These are phyloP conservation scores for Tetragonia tetragonoides DNA, from an alignment of 148 eudicot genomes.

Conservation along the genomic window DNA sequence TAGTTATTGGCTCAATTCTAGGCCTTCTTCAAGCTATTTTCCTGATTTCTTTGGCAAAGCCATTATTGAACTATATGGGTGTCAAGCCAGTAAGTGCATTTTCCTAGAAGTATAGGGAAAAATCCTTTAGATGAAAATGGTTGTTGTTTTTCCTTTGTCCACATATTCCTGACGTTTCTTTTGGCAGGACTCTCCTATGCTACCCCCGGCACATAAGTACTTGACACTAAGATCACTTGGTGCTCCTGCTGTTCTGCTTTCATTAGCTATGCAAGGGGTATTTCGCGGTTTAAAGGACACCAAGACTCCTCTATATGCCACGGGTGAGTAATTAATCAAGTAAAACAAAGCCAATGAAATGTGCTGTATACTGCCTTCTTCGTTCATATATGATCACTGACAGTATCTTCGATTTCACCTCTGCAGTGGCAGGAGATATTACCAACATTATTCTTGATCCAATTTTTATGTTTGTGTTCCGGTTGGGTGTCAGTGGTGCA, in stretches of 20 bases:
- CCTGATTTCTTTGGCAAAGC: slow-evolving; percentile 54
- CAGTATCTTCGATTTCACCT: slow-evolving; percentile 7
- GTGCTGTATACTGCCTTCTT: neutral
- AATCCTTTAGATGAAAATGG: neutral
- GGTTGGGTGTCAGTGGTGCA: slow-evolving; percentile 70
- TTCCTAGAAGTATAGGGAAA: slow-evolving; percentile 4
- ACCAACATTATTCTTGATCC: slow-evolving; percentile 70
- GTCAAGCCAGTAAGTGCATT: slow-evolving; percentile 52
- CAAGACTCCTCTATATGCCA: slow-evolving; percentile 75
- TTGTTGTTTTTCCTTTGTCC: neutral
- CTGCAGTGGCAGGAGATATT: slow-evolving; percentile 65
- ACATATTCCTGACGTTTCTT: neutral
- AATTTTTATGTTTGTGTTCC: slow-evolving; percentile 55
- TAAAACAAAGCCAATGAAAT: neutral
- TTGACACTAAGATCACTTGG: slow-evolving; percentile 72
- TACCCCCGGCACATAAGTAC: slow-evolving; percentile 57
- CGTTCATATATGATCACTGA: neutral
- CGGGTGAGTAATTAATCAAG: slow-evolving; percentile 36
- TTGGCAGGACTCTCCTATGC: slow-evolving; percentile 64
- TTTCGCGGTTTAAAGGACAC: slow-evolving; percentile 88
- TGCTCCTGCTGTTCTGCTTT: slow-evolving; percentile 85
- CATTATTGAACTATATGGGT: slow-evolving; percentile 65
- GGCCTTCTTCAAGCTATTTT: slow-evolving; percentile 69
- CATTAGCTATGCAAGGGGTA: slow-evolving; percentile 86
- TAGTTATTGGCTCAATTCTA: slow-evolving; percentile 58